Base-by-base conservation (phyloP, 202 grass and related monocot species). In the Musa balbisiana region DNA sequence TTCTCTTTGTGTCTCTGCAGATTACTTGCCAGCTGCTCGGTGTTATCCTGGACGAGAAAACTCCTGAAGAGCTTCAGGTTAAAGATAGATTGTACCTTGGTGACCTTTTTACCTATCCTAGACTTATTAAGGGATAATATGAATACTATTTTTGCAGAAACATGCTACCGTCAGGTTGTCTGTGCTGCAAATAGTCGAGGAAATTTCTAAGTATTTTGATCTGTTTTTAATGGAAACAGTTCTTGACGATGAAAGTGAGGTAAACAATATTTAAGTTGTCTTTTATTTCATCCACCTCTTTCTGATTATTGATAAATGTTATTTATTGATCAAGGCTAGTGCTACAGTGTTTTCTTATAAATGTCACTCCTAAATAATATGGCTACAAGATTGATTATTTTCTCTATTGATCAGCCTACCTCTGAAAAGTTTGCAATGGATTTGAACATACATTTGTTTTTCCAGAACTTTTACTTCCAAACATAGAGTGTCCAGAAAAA, bases 161-260 rank as follows among this genome's bases (percentile, higher is more conserved):
- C 87, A 95, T 63, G 89, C 82, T 63, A 99, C 87, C 0, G 80
- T 99, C 78, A 90, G 82, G 80, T 82, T 87, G 56, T 82, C 87
- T 21, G 91, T 82, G 50, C 81, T 92, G 49, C 87, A 90, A 80
- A 23, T 95, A 27, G 75, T 99, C 23, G 68, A 83, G 20, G 87
- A 95, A 75, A 80, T 99, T 81, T 73, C 77, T 20, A 94, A 86
- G 75, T 53, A 76, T 55, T 93, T 86, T 78, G 95, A 98, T 80
- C 51, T 98, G 14, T 98, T 94, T 80, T 80, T 98, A 52, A 94
- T 98, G 89, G 95, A 94, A 85, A 98, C 95, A 75, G 82, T 99
- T 76, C 72, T 87, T 78, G 89, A 99, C 68, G 87, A 99, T 73
- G 85, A 92, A 51, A 99, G 89, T 33, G 87, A 92, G 95, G 95